Percentiles rank a stretch among this genome's conserved stretches.
These are phyloP conservation scores for Domatiomyces globalis DNA, from an alignment of 2,329 filamentous ascomycete species.

Conservation along the genomic window DNA sequence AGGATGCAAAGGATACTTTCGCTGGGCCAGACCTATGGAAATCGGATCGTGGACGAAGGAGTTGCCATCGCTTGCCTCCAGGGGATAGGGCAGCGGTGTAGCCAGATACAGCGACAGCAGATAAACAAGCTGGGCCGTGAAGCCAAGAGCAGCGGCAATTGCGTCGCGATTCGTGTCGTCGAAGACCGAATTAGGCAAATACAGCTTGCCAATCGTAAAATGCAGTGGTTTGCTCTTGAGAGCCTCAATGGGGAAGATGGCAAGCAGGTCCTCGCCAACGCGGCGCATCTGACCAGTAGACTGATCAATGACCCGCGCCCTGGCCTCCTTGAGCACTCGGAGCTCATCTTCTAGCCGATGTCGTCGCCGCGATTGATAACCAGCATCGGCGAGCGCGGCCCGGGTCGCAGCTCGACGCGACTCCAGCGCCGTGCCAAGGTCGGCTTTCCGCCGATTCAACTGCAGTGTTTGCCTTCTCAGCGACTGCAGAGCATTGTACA, in stretches of 20 bases:
- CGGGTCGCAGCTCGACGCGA: constrained; percentile 7
- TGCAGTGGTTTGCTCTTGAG: constrained; percentile 49
- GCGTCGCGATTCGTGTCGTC: constrained; percentile 56
- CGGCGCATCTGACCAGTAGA: constrained; percentile 77
- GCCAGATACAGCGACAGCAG: constrained; percentile 70
- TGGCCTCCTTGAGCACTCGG: constrained; percentile 1
- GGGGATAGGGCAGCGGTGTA: constrained; percentile 65
- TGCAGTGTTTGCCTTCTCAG: constrained; percentile 11
- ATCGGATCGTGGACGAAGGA: constrained; percentile 67
- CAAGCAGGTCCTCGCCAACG: constrained; percentile 67
- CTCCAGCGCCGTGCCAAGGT: constrained; percentile 31
- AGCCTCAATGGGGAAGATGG: constrained; percentile 69
- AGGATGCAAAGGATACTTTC: constrained; percentile 70
- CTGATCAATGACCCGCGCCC: constrained; percentile 40
- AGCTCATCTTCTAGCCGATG: background rate
- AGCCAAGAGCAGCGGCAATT: constrained; percentile 67
- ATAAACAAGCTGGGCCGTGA: constrained; percentile 60
- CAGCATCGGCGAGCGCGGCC: constrained; percentile 3
- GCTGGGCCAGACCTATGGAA: constrained; percentile 37
- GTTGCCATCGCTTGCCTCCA: constrained; percentile 58
- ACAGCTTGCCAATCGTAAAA: constrained; percentile 69
- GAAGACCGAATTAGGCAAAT: constrained; percentile 66
- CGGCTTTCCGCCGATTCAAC: constrained; percentile 24
- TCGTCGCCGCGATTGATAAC: background rate
- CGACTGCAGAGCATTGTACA: constrained; percentile 6